Evolutionary conservation across 371 early-diverging fungal species (phyloP), one percentile per base, ranked within the genome.

Genomic region (Mortierella sp.): DNA sequence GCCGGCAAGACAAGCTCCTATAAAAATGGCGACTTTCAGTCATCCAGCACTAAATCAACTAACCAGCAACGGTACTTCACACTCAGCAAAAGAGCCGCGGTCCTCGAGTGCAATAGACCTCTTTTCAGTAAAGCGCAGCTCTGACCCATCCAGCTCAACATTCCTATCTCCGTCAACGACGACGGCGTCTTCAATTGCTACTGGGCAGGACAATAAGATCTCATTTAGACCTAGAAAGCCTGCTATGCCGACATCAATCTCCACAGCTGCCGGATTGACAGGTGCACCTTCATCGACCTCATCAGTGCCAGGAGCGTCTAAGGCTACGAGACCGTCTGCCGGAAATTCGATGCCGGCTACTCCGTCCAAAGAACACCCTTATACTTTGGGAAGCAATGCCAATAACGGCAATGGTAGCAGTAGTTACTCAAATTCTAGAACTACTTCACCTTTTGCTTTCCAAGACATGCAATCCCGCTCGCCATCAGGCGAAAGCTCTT

Each of bases 121-220:
- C 70, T 89, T 89, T 72, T 85, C 88, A n/a, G 78, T 87, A 1
- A 57, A 61, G 40, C 70, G 51, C 19, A 55, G n/a, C 35, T 35
- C 58, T 51, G 53, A 47, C 26, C 28, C 22, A 2, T 17, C 13
- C 60, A 15, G 37, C 53, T 43, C 45, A 5, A 43, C 8, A 17
- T 19, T 13, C 22, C 6, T 51, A 26, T 51, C 51, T 13, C 26
- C 51, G 28, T 51, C 51, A 51, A 7, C 0, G 6, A 47, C 47
- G 15, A 40, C 40, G 15, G 6, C 15, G 47, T 17, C 47, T 9
- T 1, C 22, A 7, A 26, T 26, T 28, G 10, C 49, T 42, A n/a
- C 40, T 32, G 45, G 12, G 34, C 61, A 65, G 23, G 66, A 66
- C 22, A 61, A 53, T 17, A n/a, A 17, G 37, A 2, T 13, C 13